Percentiles rank a stretch among this genome's conserved stretches.
These are phyloP conservation scores for Eutypa lata DNA, from an alignment of 2,329 filamentous ascomycete species.

Conservation along the genomic window DNA sequence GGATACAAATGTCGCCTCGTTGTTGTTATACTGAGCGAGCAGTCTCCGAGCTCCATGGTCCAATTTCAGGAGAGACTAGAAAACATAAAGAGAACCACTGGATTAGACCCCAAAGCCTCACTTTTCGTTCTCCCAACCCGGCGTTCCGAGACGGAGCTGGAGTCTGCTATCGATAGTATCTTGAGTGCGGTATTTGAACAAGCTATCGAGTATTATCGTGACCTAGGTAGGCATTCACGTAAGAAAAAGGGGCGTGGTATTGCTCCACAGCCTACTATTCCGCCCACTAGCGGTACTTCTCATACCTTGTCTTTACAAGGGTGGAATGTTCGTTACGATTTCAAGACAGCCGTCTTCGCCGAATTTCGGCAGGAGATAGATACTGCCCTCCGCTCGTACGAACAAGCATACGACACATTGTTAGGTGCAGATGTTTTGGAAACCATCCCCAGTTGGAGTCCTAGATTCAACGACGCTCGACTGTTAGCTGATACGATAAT, in stretches of 20 bases:
- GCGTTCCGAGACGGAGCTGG: constrained; percentile 67
- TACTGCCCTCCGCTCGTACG: constrained; percentile 78
- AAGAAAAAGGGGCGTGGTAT: constrained; percentile 81
- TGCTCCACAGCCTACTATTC: constrained; percentile 76
- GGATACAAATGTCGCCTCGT: constrained; percentile 77
- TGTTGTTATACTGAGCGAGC: constrained; percentile 74
- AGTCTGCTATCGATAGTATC: constrained; percentile 70
- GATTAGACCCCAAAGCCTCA: constrained; percentile 74
- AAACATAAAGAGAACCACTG: constrained; percentile 74
- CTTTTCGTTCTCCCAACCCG: constrained; percentile 80
- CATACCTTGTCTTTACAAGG: constrained; percentile 80
- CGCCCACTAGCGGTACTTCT: constrained; percentile 79
- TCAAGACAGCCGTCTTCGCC: constrained; percentile 86
- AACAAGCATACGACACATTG: constrained; percentile 80
- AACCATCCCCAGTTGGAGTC: constrained; percentile 83
- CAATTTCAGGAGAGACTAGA: constrained; percentile 71
- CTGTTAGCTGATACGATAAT: constrained; percentile 77
- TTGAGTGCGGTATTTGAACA: constrained; percentile 69
- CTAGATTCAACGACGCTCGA: constrained; percentile 91
- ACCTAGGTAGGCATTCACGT: constrained; percentile 86
- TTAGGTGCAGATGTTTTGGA: constrained; percentile 83
- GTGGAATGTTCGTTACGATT: constrained; percentile 93
- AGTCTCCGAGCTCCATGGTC: constrained; percentile 47
- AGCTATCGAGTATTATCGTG: constrained; percentile 86
- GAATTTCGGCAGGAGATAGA: constrained; percentile 95